Conservation (phyloP, 23 red algal genomes). For the Gracilaria gracilis region DNA sequence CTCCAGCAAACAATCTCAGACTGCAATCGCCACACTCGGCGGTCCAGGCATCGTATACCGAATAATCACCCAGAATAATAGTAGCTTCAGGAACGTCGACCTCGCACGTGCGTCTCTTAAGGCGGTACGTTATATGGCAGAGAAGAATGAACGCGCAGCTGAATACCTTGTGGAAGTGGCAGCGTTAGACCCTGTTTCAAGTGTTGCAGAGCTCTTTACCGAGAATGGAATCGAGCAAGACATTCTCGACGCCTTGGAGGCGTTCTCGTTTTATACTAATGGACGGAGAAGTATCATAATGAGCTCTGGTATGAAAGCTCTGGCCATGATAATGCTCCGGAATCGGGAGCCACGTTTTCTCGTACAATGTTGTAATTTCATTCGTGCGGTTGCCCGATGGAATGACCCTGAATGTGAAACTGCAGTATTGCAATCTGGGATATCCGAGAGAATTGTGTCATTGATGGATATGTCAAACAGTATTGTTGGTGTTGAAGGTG, state of each 20-base stretch:
- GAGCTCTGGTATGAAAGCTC: constrained; percentile 63
- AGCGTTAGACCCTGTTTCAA: constrained; percentile 56
- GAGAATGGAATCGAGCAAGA: constrained; percentile 53
- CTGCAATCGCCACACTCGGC: constrained; percentile 65
- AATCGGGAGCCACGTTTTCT: constrained; percentile 66
- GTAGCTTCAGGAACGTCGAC: constrained; percentile 40
- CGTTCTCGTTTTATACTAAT: constrained; percentile 62
- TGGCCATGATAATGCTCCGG: constrained; percentile 55
- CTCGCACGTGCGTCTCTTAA: constrained; percentile 51
- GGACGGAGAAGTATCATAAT: constrained; percentile 59
- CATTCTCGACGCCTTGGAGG: constrained; percentile 44
- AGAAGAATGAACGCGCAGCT: constrained; percentile 60
- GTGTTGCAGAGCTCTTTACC: constrained; percentile 56
- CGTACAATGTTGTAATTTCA: constrained; percentile 61
- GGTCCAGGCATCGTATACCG: constrained; percentile 48
- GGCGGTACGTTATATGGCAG: constrained; percentile 59
- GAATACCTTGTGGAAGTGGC: constrained; percentile 59
- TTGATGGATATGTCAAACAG: constrained; percentile 62
- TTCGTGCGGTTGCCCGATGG: constrained; percentile 60
- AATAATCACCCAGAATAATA: constrained; percentile 62
- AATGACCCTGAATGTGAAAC: constrained; percentile 56
- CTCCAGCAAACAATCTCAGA: constrained; percentile 42
- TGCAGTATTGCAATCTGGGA: constrained; percentile 54
- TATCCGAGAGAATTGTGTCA: constrained; percentile 43
- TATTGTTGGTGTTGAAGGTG: constrained; percentile 53